Evolutionary conservation across 768 basidiomycete species (phyloP), one percentile per base, ranked within the genome.

Genomic region (Phylloporus rhodoxanthus): DNA sequence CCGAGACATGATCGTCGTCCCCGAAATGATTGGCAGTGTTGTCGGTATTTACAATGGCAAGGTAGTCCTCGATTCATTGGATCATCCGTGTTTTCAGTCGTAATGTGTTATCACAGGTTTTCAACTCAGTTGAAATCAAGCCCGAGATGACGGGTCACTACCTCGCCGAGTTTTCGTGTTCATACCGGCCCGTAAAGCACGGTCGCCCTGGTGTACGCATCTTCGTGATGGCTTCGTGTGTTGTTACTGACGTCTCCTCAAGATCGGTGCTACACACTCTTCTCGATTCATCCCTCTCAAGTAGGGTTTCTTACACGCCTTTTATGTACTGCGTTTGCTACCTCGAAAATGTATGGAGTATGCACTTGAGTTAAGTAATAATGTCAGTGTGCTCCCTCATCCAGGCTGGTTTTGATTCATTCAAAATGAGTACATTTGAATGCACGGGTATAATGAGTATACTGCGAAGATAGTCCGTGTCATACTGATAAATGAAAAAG

Each of bases 111-210:
- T 56, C 17, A 33, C 36, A 91, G 87, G 84, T 86, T 54, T 92
- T 92, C 79, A 92, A 91, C 78, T 85, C 91, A 37, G 92, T 97
- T 56, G 95, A 98, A 75, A 94, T 98, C 79, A 98, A 95, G 79
- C 94, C 96, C 58, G 96, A 99, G 74, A 99, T 99, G 96, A 91
- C 88, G 56, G 96, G 96, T 52, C 94, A 95, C 83, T 98, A 99
- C 77, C 92, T 98, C 68, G 96, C 80, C 56, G 96, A 99, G 76
- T 91, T 90, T 76, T 90, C 90, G 26, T 90, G 89, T 77, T 92
- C 95, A 53, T 98, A 96, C 87, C 82, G 87, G 68, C 95, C 95
- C 63, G 95, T 99, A 72, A 94, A 94, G 79, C 95, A 99, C 80
- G 95, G 95, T 81, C 92, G 95, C 64, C 94, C 96, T 64, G 95